Percentiles rank a stretch among this genome's conserved stretches.
Conservation (phyloP, 805 yeast species). For the Huiozyma sinensis region DNA sequence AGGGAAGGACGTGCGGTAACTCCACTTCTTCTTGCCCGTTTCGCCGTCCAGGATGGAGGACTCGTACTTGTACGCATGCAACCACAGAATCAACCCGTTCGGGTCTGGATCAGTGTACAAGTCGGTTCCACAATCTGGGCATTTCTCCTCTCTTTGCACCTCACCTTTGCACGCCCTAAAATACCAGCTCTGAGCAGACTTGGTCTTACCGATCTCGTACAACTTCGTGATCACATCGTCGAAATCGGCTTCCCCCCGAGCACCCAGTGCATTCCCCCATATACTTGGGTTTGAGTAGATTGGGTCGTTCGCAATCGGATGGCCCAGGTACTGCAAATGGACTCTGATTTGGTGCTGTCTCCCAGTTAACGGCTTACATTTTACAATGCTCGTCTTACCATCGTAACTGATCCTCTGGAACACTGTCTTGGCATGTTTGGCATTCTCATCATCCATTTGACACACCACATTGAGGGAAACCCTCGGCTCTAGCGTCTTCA, state of each 20-base stretch:
- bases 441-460: slow-evolving; percentile 22
- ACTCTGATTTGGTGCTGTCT: slow-evolving; percentile 93
- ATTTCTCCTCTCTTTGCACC: slow-evolving; percentile 43
- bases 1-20: slow-evolving; percentile 64
- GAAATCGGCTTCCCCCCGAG: slow-evolving; percentile 41
- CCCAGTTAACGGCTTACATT: slow-evolving; percentile 81
- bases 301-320: slow-evolving; percentile 88
- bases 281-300: slow-evolving; percentile 67
- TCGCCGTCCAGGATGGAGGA: slow-evolving; percentile 31
- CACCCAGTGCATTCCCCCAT: slow-evolving; percentile 75
- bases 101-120: slow-evolving; percentile 82
- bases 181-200: slow-evolving; percentile 60
- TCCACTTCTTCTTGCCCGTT: slow-evolving; percentile 40
- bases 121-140: slow-evolving; percentile 57
- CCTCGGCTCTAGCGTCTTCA: slow-evolving; percentile 62
- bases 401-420: slow-evolving; percentile 61
- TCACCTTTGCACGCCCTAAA: slow-evolving; percentile 56
- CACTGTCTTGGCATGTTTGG: slow-evolving; percentile 63
- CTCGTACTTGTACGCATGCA: slow-evolving; percentile 77
- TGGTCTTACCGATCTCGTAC: slow-evolving; percentile 59
- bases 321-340: slow-evolving; percentile 77
- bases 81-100: slow-evolving; percentile 75
- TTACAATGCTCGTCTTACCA: slow-evolving; percentile 50
- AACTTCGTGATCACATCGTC: slow-evolving; percentile 38
- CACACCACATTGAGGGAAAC: slow-evolving; percentile 50